Conservation (phyloP, 805 yeast genomes). For the Yamadazyma scolyti region DNA sequence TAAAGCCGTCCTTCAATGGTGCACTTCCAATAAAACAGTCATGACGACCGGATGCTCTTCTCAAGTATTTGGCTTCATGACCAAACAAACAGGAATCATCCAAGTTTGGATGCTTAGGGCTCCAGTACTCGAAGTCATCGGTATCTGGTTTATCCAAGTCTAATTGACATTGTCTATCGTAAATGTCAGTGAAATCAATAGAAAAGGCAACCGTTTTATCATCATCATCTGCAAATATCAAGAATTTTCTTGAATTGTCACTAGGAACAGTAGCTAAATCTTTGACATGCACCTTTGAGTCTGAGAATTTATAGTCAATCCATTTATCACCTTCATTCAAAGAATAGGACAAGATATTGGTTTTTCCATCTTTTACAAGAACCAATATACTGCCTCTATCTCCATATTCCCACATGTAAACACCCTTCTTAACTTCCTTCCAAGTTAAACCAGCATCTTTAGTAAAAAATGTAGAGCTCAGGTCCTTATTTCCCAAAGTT, state of each 20-base stretch:
- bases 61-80: slow-evolving; percentile 37
- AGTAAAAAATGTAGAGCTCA: slow-evolving; percentile 68
- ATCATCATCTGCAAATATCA: slow-evolving; percentile 55
- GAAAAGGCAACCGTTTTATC: slow-evolving; percentile 39
- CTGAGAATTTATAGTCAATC: slow-evolving; percentile 61
- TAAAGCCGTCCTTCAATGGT: slow-evolving; percentile 53
- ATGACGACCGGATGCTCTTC: slow-evolving; percentile 40
- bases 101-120: slow-evolving; percentile 32
- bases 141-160: slow-evolving; percentile 38
- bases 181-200: slow-evolving; percentile 34
- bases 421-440: slow-evolving; percentile 73
- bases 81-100: slow-evolving; percentile 41
- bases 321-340: slow-evolving; percentile 79
- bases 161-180: slow-evolving; percentile 38
- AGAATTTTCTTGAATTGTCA: slow-evolving; percentile 79
- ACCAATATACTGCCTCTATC: slow-evolving; percentile 89
- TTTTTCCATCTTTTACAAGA: slow-evolving; percentile 57
- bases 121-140: slow-evolving; percentile 43
- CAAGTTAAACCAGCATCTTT: slow-evolving; percentile 91
- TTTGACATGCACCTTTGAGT: slow-evolving; percentile 48
- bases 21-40: slow-evolving; percentile 73
- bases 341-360: slow-evolving; percentile 62
- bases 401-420: slow-evolving; percentile 91
- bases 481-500: slow-evolving; percentile 40
- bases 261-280: slow-evolving; percentile 90